These are phyloP conservation scores for Trichoderma asperellum DNA, from an alignment of 2,329 filamentous ascomycete genomes.

Conservation along the genomic window DNA sequence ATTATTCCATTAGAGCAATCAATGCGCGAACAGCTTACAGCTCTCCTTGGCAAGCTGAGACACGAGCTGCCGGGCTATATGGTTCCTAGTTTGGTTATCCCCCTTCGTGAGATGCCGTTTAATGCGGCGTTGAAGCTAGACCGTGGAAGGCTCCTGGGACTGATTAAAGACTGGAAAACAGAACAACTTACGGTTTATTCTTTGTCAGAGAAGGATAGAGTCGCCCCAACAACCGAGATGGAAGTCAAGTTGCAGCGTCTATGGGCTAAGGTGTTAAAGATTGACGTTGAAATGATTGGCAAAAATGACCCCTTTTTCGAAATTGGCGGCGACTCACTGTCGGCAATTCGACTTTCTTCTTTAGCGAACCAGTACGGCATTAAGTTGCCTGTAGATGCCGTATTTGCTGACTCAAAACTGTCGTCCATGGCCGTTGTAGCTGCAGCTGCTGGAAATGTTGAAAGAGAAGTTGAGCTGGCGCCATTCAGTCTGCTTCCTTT, in stretches of 20 bases:
- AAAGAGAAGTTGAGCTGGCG: not conserved
- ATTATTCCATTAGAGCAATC: not conserved
- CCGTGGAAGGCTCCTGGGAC: not conserved
- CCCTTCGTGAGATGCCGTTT: constrained; percentile 31
- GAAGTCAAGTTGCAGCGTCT: not conserved
- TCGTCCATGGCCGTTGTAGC: not conserved
- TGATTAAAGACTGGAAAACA: not conserved
- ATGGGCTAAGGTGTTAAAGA: constrained; percentile 15
- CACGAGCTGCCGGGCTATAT: constrained; percentile 39
- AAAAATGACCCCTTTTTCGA: constrained; percentile 44
- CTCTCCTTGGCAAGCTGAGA: not conserved
- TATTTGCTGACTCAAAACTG: constrained; percentile 15
- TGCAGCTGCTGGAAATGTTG: not conserved
- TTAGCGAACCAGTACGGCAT: constrained; percentile 4
- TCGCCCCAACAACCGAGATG: constrained; percentile 17
- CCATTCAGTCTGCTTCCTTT: constrained; percentile 9
- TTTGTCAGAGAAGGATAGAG: constrained; percentile 23
- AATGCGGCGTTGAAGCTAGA: constrained; percentile 31
- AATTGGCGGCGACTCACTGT: constrained; percentile 49
- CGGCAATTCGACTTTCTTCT: constrained; percentile 17
- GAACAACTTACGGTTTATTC: constrained; percentile 18
- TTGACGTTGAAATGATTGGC: not conserved
- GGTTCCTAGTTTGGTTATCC: constrained; percentile 41
- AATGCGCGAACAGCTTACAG: not conserved
- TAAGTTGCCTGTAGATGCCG: not conserved